These are phyloP conservation scores for Apiotrichum mycotoxinovorans DNA, from an alignment of 1,284 basidiomycete species.

Conservation along the genomic window DNA sequence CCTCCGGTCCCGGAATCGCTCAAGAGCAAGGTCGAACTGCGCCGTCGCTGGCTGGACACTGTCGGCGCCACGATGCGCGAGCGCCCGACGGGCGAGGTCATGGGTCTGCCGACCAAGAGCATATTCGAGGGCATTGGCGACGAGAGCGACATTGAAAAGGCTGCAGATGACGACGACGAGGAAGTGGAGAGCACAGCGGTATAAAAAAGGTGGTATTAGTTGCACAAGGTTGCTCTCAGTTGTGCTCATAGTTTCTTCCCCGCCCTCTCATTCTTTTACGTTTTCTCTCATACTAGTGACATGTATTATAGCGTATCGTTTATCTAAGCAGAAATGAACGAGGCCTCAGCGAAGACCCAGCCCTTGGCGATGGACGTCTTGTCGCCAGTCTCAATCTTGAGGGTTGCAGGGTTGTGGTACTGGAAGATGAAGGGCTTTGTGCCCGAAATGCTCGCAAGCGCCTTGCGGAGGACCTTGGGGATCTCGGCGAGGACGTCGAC, in stretches of 20 bases:
- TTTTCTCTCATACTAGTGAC: constrained; percentile 4
- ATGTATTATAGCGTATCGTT: background rate
- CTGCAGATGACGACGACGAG: constrained; percentile 43
- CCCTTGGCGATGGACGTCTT: constrained; percentile 60
- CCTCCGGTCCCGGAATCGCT: constrained; percentile 66
- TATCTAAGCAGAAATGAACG: constrained; percentile 67
- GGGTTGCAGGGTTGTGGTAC: constrained; percentile 74
- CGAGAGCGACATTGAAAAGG: constrained; percentile 46
- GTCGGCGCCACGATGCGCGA: constrained; percentile 66
- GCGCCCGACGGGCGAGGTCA: constrained; percentile 64
- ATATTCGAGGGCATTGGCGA: constrained; percentile 70
- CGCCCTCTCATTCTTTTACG: background rate
- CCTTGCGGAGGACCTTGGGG: constrained; percentile 66
- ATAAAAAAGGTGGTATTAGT: constrained; percentile 3
- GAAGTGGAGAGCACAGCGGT: constrained; percentile 23
- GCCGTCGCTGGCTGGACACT: constrained; percentile 67
- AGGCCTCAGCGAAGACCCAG: constrained; percentile 77
- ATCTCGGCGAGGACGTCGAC: constrained; percentile 96
- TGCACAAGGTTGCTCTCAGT: background rate
- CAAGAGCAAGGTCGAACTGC: constrained; percentile 64
- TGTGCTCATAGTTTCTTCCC: background rate
- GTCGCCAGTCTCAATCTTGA: constrained; percentile 61
- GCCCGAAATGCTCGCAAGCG: constrained; percentile 52
- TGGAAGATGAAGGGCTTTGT: constrained; percentile 59
- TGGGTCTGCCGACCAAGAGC: constrained; percentile 68